Evolutionary conservation across 345 rosid genomes (phyloP).

Genomic region (Pistacia integerrima): DNA sequence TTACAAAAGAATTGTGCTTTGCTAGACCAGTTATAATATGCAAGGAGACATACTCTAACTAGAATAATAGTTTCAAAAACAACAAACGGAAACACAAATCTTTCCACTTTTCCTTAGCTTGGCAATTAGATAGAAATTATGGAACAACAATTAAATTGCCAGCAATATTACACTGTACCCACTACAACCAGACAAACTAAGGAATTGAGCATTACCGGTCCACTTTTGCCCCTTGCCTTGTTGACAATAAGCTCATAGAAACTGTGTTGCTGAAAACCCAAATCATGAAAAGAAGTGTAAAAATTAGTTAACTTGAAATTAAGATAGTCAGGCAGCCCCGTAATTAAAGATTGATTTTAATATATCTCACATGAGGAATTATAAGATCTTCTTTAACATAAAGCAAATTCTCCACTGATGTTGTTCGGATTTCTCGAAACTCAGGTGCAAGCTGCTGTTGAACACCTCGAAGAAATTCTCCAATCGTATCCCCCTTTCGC

Average conservation of each 20-base stretch:
- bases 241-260: constrained; percentile 94
- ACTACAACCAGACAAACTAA: background rate
- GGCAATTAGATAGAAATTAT: background rate
- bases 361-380: constrained; percentile 86
- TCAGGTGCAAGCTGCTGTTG: constrained; percentile 99
- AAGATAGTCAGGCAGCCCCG: background rate
- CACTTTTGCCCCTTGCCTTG: constrained; percentile 99
- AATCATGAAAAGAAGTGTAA: constrained; percentile 14
- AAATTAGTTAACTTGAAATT: constrained; percentile 10
- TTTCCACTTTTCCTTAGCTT: constrained; percentile 2
- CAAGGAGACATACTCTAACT: background rate
- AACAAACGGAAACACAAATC: background rate
- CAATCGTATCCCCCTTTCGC: constrained; percentile 88
- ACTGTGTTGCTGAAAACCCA: constrained; percentile 90
- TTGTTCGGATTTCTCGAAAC: constrained; percentile 90
- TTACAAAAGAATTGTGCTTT: background rate
- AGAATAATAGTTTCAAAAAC: background rate
- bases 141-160: background rate
- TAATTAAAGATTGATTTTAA: background rate
- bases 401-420: constrained; percentile 92
- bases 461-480: constrained; percentile 86
- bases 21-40: background rate
- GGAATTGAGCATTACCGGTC: constrained; percentile 67
- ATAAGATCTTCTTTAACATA: constrained; percentile 98
- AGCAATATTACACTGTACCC: background rate